Conservation (phyloP, 805 yeast genomes). For the Ogataea allantospora region DNA sequence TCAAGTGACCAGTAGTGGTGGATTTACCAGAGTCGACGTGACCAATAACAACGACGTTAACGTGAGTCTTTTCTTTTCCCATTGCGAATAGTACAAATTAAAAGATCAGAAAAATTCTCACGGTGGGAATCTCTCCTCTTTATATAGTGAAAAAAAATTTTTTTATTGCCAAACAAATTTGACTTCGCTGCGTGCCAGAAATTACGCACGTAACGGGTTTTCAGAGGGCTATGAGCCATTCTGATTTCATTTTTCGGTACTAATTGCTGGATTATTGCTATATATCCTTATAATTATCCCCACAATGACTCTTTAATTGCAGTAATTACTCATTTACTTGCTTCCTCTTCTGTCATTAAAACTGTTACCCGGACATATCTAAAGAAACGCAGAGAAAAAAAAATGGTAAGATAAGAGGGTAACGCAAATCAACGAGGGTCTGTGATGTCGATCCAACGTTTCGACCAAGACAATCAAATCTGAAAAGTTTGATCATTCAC, state of each 20-base stretch:
- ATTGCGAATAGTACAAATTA: slow-evolving; percentile 24
- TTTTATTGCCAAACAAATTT: slow-evolving; percentile 5
- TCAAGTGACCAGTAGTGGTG: slow-evolving; percentile 99
- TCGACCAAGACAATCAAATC: too few species aligned
- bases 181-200: slow-evolving; percentile 13
- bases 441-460: not conserved
- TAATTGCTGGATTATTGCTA: too few species aligned
- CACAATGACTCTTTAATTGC: not conserved
- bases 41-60: slow-evolving; percentile 99
- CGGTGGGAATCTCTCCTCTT: slow-evolving; percentile 17
- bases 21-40: slow-evolving; percentile 99
- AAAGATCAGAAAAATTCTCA: slow-evolving; percentile 12
- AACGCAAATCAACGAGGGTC: not conserved
- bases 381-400: slow-evolving; percentile 9
- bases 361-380: slow-evolving; percentile 7
- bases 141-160: slow-evolving; percentile 17
- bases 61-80: slow-evolving; percentile 96
- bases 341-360: not conserved
- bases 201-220: slow-evolving; percentile 11
- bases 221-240: too few species aligned
- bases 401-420: slow-evolving; percentile 8
- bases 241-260: too few species aligned
- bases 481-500: too few species aligned
- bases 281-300: not conserved
- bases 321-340: not conserved